Evolutionary conservation across 176 grass and related monocot species (phyloP).

Genomic region (Rhynchospora tenuis): DNA sequence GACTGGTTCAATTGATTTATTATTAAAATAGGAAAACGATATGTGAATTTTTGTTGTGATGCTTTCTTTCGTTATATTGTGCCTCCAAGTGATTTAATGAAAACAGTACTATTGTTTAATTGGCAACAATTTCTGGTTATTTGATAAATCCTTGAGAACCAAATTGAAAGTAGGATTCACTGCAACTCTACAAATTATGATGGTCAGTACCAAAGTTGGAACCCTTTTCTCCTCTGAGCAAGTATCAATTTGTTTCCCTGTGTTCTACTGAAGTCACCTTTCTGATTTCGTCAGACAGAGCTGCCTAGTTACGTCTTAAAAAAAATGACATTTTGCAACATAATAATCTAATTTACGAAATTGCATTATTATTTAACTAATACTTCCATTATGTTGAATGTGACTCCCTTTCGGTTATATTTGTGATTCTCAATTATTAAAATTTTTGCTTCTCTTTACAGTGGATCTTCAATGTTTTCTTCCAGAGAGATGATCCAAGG

Average conservation of each 20-base stretch:
- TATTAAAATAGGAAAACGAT: neutral
- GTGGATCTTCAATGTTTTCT: neutral
- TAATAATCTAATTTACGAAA: neutral
- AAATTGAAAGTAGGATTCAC: conserved; percentile 2
- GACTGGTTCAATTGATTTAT: neutral
- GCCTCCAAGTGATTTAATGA: neutral
- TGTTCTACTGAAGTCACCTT: neutral
- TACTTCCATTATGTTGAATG: neutral
- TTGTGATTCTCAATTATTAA: neutral
- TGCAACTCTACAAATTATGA: neutral
- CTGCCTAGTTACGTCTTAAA: neutral
- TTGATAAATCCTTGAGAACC: neutral
- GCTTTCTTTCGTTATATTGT: neutral
- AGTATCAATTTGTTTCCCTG: neutral
- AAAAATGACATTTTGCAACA: neutral
- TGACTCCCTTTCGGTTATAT: neutral
- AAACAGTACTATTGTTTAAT: neutral
- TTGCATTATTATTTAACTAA: neutral
- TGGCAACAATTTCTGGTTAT: neutral
- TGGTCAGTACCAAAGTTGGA: neutral
- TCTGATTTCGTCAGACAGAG: neutral
- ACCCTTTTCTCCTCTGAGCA: neutral
- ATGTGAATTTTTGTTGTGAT: neutral
- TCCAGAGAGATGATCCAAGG: conserved; percentile 12
- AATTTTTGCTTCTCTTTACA: conserved; percentile 13